These are phyloP conservation scores for Linnemannia hyalina DNA, from an alignment of 192 early-diverging fungal genomes.

Conservation along the genomic window DNA sequence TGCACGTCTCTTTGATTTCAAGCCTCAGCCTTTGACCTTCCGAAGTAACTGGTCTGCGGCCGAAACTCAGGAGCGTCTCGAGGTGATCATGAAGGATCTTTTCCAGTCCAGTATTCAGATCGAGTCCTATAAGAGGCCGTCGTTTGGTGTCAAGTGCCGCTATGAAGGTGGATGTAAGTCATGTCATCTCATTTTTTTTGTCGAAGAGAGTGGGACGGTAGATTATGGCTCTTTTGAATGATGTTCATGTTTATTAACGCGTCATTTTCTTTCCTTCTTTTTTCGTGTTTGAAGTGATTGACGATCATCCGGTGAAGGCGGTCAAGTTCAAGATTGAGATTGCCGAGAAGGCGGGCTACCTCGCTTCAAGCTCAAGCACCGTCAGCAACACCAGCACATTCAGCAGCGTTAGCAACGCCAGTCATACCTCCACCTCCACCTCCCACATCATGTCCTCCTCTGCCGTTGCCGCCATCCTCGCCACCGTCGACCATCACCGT, in stretches of 20 bases:
- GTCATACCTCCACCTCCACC: constrained; percentile 1
- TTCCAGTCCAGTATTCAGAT: constrained; percentile 32
- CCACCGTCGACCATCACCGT: constrained; percentile 20
- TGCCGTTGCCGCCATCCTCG: constrained; percentile 24
- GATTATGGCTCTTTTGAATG: neutral
- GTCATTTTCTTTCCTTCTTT: neutral
- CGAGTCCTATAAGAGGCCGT: constrained; percentile 25
- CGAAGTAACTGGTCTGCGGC: constrained; percentile 39
- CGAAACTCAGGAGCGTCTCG: constrained; percentile 48
- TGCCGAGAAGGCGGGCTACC: constrained; percentile 19
- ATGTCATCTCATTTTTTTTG: too few relatives aligned
- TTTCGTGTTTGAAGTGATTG: constrained; percentile 13
- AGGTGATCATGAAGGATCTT: constrained; percentile 29
- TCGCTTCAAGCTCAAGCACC: constrained; percentile 16
- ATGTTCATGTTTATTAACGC: too few relatives aligned
- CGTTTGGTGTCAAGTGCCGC: constrained; percentile 38
- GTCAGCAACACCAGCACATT: constrained; percentile 21
- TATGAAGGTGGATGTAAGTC: constrained; percentile 46
- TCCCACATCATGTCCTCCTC: constrained; percentile 30
- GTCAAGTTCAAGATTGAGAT: constrained; percentile 57
- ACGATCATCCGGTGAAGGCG: constrained; percentile 27
- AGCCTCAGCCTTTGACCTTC: constrained; percentile 47
- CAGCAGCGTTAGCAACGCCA: constrained; percentile 15
- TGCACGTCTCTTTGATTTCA: constrained; percentile 49
- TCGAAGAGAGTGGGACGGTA: neutral